phyloP scores from a whole-genome alignment of 805 yeast species.

The Candida namnaoensis region DNA sequence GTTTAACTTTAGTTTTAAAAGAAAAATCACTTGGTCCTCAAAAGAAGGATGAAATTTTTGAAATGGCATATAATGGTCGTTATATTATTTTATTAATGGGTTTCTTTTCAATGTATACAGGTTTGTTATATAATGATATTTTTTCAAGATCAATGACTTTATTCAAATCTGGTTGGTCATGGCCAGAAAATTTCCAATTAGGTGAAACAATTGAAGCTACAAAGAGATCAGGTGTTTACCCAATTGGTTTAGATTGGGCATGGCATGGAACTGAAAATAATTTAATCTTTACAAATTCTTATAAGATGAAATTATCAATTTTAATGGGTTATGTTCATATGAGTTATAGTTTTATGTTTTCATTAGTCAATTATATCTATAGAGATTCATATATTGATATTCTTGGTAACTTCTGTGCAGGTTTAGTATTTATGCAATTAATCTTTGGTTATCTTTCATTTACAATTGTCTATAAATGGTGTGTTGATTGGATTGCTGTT shows the following conservation, averaged over 20 bases:
- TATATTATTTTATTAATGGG: constrained; percentile 93
- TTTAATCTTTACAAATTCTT: constrained; percentile 84
- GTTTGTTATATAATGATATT: constrained; percentile 86
- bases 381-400: constrained; percentile 72
- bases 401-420: constrained; percentile 90
- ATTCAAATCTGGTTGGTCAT: constrained; percentile 84
- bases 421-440: constrained; percentile 90
- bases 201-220: constrained; percentile 68
- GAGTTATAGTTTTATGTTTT: constrained; percentile 82
- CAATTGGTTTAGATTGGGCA: constrained; percentile 82
- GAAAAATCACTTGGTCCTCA: constrained; percentile 62
- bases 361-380: constrained; percentile 68
- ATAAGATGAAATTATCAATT: constrained; percentile 93
- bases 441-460: constrained; percentile 89
- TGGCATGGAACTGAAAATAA: constrained; percentile 98
- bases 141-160: constrained; percentile 87
- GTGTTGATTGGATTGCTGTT: constrained; percentile 78
- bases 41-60: constrained; percentile 88
- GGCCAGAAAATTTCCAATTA: constrained; percentile 68
- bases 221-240: constrained; percentile 53
- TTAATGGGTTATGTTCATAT: constrained; percentile 92
- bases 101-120: constrained; percentile 89
- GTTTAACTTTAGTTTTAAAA: constrained; percentile 58
- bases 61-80: constrained; percentile 93
- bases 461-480: constrained; percentile 89